Conservation (phyloP, 139 green algal genomes). For the Haematococcus sp. region DNA sequence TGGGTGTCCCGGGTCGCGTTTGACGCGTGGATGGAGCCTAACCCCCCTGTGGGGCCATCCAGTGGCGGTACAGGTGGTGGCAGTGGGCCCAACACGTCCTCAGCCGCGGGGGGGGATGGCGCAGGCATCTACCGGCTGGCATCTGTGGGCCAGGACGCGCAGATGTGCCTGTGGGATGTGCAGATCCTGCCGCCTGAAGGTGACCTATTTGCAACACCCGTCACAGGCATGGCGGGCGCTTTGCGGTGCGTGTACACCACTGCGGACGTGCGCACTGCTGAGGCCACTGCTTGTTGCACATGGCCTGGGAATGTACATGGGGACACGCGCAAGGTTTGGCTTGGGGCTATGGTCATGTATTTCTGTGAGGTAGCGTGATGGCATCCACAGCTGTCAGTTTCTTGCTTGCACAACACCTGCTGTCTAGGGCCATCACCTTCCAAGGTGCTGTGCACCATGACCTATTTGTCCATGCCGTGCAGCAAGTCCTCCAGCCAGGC, state of each 20-base stretch:
- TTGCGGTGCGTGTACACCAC: not conserved
- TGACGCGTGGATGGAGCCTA: constrained; percentile 52
- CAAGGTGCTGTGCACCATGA: no score
- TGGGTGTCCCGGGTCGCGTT: constrained; percentile 79
- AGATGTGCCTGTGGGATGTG: constrained; percentile 85
- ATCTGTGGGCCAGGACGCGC: constrained; percentile 78
- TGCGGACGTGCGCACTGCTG: not conserved
- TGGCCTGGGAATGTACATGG: not conserved
- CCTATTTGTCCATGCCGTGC: not conserved
- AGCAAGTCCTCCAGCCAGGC: constrained; percentile 1
- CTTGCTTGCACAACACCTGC: no score
- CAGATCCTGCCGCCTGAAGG: constrained; percentile 14
- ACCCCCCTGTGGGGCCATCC: not conserved
- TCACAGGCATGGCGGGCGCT: not conserved
- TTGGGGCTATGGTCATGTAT: not conserved
- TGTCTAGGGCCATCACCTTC: no score
- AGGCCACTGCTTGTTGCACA: not conserved
- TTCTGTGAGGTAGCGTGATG: not conserved
- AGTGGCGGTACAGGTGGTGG: not conserved
- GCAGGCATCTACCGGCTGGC: constrained; percentile 67
- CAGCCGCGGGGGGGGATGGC: not conserved
- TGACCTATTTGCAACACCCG: constrained; percentile 5
- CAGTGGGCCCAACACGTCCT: no score
- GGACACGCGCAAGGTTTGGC: not conserved
- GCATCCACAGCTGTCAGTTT: no score